Evolutionary conservation across 2,329 filamentous ascomycete genomes (phyloP), one percentile per base, ranked within the genome.

Genomic region (Cryphonectria naterciae): DNA sequence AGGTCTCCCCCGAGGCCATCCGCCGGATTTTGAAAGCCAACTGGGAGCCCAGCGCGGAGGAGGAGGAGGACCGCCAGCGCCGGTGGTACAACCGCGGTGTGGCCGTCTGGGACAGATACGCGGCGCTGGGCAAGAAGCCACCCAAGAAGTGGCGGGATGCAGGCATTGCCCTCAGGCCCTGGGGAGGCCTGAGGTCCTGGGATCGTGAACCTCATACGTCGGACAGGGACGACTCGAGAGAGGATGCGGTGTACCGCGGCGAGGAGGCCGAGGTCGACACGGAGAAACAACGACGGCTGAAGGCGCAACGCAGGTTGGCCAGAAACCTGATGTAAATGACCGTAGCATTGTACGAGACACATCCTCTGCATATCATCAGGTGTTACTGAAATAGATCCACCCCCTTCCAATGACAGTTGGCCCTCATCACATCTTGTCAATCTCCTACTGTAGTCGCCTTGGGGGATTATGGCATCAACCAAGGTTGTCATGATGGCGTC

Each of bases 1-100:
- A 94, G 79, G 85, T 98, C n/a, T 94, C 94, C 0, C 85, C 93
- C 2, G 96, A 99, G 79, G 93, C 91, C 0, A 93, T 98, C 71
- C 90, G 95, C 15, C 88, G 96, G 49, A 97, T 99, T 67, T 83
- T 99, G 73, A 93, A 88, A 83, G 89, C 88, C 79, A 94, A 93
- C 72, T 96, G 93, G 91, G 81, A 82, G 76, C 90, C 93, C 4
- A 84, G 78, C 10, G 77, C 85, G 39, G 84, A 85, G 37, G 87
- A 91, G 76, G 87, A 90, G 72, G 78, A 85, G 72, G 81, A 86
- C 3, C 85, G 89, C 68, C 87, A 90, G 77, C 81, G 83, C 74
- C 83, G 90, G 35, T 92, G 90, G 90, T 86, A 87, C 76, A 84
- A 84, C 25, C 84, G 90, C 68, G 90, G 90, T 71, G 85, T 86